Percentiles rank a stretch among this genome's conserved stretches.
These are phyloP conservation scores for Datisca glomerata DNA, from an alignment of 306 rosid species.

Conservation along the genomic window DNA sequence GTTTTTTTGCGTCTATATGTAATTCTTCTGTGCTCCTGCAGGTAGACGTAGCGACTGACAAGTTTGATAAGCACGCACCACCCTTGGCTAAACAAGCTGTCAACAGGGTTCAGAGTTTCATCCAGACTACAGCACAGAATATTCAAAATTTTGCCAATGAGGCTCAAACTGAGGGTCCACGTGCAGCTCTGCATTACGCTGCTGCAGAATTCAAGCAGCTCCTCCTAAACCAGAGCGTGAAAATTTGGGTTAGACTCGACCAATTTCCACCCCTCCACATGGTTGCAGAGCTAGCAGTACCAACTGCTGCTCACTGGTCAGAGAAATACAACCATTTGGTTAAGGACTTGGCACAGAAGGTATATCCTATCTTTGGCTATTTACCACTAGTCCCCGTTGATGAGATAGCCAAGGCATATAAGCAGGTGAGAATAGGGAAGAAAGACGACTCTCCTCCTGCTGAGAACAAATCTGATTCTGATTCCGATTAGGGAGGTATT, in stretches of 20 bases:
- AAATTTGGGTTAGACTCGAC: conserved; percentile 39
- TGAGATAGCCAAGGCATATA: conserved; percentile 34
- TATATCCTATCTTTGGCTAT: conserved; percentile 34
- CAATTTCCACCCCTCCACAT: conserved; percentile 32
- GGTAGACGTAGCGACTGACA: conserved; percentile 46
- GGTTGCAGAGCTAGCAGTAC: conserved; percentile 37
- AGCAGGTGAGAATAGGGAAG: conserved; percentile 22
- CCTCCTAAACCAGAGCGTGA: conserved; percentile 28
- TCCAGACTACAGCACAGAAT: conserved; percentile 20
- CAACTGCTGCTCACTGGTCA: conserved; percentile 30
- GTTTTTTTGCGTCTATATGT: too few species aligned
- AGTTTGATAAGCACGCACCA: conserved; percentile 57
- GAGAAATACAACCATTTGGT: conserved; percentile 50
- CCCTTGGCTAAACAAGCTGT: conserved; percentile 37
- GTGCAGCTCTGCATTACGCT: conserved; percentile 40
- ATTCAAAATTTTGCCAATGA: conserved; percentile 26
- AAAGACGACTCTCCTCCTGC: conserved; percentile 4
- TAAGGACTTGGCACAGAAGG: conserved; percentile 34
- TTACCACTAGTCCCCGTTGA: conserved; percentile 63
- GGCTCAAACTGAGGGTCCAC: conserved; percentile 49
- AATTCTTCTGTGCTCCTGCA: conserved; percentile 12
- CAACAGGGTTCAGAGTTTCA: conserved; percentile 14
- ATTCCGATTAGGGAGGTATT: conserved; percentile 7
- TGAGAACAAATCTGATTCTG: conserved; percentile 19
- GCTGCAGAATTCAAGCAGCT: conserved; percentile 42